Conservation (phyloP, 306 rosid species). For the Myrica gale region DNA sequence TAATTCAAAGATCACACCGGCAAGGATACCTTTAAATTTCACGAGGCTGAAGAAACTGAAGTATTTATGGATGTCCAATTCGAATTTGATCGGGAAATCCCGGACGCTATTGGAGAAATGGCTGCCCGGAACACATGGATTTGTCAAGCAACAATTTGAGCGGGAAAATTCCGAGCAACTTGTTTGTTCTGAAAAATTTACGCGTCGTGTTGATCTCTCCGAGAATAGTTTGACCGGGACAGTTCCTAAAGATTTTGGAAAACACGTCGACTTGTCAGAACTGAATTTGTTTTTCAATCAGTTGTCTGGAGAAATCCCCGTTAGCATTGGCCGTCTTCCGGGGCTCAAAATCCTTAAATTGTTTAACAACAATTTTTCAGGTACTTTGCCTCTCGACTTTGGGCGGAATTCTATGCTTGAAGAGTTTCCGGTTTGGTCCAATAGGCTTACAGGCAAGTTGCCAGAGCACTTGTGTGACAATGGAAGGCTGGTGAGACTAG, state of each 20-base stretch:
- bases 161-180: constrained; percentile 51
- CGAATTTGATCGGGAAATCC: constrained; percentile 63
- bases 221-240: constrained; percentile 41
- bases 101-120: constrained; percentile 51
- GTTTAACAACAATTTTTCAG: constrained; percentile 53
- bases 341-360: constrained; percentile 34
- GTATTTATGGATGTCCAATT: constrained; percentile 19
- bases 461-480: constrained; percentile 54
- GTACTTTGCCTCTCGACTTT: constrained; percentile 51
- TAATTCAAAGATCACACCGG: constrained; percentile 11
- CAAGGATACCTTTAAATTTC: constrained; percentile 37
- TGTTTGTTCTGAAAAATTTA: constrained; percentile 51
- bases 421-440: constrained; percentile 34
- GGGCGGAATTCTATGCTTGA: constrained; percentile 47
- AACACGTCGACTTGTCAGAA: constrained; percentile 34
- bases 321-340: constrained; percentile 52
- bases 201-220: constrained; percentile 51
- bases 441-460: constrained; percentile 48
- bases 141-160: constrained; percentile 32
- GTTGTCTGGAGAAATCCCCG: constrained; percentile 62
- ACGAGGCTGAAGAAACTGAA: constrained; percentile 54
- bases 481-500: constrained; percentile 38
- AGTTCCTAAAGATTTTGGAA: constrained; percentile 59
- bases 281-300: constrained; percentile 43
- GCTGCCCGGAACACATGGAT: constrained; percentile 51